Evolutionary conservation across 2,329 filamentous ascomycete genomes (phyloP).

Genomic region (Fusarium hainanense): DNA sequence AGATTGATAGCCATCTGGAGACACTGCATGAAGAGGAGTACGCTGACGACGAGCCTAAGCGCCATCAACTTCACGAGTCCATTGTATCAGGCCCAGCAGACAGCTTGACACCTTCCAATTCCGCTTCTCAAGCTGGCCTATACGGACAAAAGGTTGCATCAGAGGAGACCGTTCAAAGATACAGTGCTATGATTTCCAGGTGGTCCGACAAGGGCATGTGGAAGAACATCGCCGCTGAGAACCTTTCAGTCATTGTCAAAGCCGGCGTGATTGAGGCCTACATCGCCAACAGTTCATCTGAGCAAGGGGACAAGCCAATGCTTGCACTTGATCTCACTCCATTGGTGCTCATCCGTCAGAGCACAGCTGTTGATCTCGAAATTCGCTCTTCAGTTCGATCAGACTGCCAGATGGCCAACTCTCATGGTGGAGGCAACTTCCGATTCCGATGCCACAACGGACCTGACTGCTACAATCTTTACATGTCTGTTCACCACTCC

Average conservation of each 20-base stretch:
- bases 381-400: slow-evolving; percentile 86
- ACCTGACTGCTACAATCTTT: slow-evolving; percentile 83
- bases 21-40: slow-evolving; percentile 34
- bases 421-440: slow-evolving; percentile 76
- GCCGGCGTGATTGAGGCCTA: slow-evolving; percentile 68
- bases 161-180: slow-evolving; percentile 59
- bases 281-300: slow-evolving; percentile 52
- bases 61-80: slow-evolving; percentile 50
- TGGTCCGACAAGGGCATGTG: slow-evolving; percentile 72
- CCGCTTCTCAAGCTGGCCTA: slow-evolving; percentile 76
- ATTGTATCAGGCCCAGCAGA: slow-evolving; percentile 62
- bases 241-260: slow-evolving; percentile 66
- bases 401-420: slow-evolving; percentile 74
- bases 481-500: slow-evolving; percentile 86
- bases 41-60: slow-evolving; percentile 28
- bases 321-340: slow-evolving; percentile 88
- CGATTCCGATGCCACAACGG: slow-evolving; percentile 86
- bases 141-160: slow-evolving; percentile 60
- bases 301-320: slow-evolving; percentile 58
- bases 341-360: slow-evolving; percentile 87
- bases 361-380: slow-evolving; percentile 92
- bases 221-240: slow-evolving; percentile 66
- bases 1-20: slow-evolving; percentile 52
- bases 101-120: slow-evolving; percentile 82
- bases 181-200: slow-evolving; percentile 67